phyloP scores from a whole-genome alignment of 1,284 basidiomycete genomes.

The Anthracocystis panici-leucophaei region DNA sequence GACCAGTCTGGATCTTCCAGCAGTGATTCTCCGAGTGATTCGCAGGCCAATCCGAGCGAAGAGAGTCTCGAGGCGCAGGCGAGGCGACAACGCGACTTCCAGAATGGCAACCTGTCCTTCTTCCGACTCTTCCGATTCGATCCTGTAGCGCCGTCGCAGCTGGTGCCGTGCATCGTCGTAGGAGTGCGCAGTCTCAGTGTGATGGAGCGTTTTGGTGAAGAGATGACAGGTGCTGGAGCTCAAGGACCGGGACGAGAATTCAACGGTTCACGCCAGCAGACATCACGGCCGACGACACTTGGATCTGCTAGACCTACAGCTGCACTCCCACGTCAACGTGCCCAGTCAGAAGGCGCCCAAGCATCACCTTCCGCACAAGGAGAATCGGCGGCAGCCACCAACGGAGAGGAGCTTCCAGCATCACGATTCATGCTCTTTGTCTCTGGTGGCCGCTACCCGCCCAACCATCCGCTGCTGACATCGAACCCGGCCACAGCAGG shows the following conservation, averaged over 20 bases:
- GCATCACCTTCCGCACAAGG: constrained; percentile 1
- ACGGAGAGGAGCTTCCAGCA: constrained; percentile 35
- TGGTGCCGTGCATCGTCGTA: constrained; percentile 64
- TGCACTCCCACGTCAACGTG: constrained; percentile 13
- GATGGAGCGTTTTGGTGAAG: constrained; percentile 49
- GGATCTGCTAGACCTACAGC: constrained; percentile 20
- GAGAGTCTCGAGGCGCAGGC: constrained; percentile 36
- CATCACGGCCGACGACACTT: constrained; percentile 36
- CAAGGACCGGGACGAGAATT: constrained; percentile 26
- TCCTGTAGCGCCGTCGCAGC: constrained; percentile 40
- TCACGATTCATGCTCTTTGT: constrained; percentile 67
- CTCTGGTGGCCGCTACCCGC: constrained; percentile 63
- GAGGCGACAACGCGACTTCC: constrained; percentile 55
- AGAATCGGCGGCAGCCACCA: constrained; percentile 2
- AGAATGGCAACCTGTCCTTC: constrained; percentile 63
- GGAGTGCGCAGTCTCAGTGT: constrained; percentile 64
- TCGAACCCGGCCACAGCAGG: constrained; percentile 58
- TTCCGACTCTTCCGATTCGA: constrained; percentile 67
- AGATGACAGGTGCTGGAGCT: constrained; percentile 25
- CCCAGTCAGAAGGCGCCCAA: constrained; percentile 21
- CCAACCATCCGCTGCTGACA: constrained; percentile 62
- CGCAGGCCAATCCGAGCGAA: neutral
- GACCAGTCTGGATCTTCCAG: neutral
- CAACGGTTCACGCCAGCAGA: constrained; percentile 32
- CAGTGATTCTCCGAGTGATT: neutral